Base-by-base conservation (phyloP, 257 asterid genomes). In the Jacaranda copaia region DNA sequence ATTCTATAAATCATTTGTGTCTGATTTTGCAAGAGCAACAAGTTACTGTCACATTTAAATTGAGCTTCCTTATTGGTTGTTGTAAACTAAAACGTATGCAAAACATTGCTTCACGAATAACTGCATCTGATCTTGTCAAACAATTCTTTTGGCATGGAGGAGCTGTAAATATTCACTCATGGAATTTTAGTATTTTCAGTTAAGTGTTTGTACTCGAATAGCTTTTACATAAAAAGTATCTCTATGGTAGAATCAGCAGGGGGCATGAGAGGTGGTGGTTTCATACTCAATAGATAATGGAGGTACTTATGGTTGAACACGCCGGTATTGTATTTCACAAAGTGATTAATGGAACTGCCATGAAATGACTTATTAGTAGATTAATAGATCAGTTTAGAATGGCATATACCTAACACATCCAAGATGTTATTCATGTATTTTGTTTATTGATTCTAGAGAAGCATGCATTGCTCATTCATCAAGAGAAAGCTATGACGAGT, bases 1-100 rank as follows among this genome's bases (percentile, higher is more conserved):
- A 42, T 72, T 59, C 46, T n/a, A 56, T 71, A 60, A 19, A 51
- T 40, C 74, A 60, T 19, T 66, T 72, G 62, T 35, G n/a, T 72
- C 59, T 61, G 12, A 16, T 46, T 56, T 8, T 62, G 57, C 36
- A 19, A n/a, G 18, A 60, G 15, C 18, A 18, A 40, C 51, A 42
- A 64, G n/a, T 49, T 45, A 15, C 10, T 16, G 48, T 72, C 25
- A 11, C 55, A 15, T 75, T 46, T 57, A 56, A 2, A 38, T 64
- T 51, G 35, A 51, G 1, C 38, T 20, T 58, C 39, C 7, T 60
- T 38, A 69, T 32, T 62, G 19, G 68, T 72, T 14, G 40, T 20
- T 19, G 20, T 36, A 67, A 45, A 45, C 38, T 18, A 66, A 68
- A 38, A 51, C 40, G 19, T 39, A 5, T 64, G 79, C 63, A 45